phyloP scores from a whole-genome alignment of 2,329 filamentous ascomycete genomes.

The Neopestalotiopsis sp. region DNA sequence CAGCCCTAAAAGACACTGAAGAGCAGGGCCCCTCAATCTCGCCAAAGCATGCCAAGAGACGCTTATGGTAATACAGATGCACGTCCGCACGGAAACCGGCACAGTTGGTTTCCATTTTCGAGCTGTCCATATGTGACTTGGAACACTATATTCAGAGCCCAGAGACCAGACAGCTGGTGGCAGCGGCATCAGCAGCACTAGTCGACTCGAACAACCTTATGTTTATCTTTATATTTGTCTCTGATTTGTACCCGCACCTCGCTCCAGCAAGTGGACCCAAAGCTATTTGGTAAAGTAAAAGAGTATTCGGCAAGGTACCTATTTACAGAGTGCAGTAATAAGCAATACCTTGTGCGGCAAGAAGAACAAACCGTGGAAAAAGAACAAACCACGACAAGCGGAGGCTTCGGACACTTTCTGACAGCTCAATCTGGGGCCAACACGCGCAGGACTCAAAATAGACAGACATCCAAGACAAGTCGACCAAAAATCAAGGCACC shows the following conservation, averaged over 20 bases:
- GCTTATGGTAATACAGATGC: background rate
- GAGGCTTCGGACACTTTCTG: background rate
- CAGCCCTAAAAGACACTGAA: background rate
- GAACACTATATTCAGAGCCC: background rate
- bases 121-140: background rate
- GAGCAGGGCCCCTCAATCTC: constrained; percentile 5
- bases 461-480: background rate
- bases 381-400: background rate
- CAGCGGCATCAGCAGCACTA: no score
- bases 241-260: background rate
- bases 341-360: no score
- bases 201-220: background rate
- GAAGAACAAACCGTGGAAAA: no score
- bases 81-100: constrained; percentile 5
- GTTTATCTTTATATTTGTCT: constrained; percentile 2
- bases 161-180: background rate
- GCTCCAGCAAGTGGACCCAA: background rate
- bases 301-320: no score
- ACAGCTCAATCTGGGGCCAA: background rate
- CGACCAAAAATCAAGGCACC: background rate
- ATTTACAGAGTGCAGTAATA: no score
- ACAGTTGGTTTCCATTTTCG: constrained; percentile 6
- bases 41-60: constrained; percentile 10
- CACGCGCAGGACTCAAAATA: background rate
- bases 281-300: no score